Base-by-base conservation (phyloP, 495 filamentous ascomycete species). In the Evansstolkia leycettana region DNA sequence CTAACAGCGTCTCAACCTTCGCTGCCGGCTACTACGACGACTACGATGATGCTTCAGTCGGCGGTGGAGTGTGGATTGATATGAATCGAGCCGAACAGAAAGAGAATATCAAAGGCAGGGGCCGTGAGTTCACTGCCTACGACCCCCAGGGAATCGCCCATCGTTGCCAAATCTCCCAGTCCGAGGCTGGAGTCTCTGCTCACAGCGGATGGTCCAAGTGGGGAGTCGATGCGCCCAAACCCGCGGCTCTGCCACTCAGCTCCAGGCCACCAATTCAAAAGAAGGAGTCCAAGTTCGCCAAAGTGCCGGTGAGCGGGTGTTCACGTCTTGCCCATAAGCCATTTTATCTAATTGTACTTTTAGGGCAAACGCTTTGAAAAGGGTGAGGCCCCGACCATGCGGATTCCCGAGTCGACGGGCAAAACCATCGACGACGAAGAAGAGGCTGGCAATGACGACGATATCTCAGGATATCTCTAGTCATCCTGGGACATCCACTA, bases 51-150 rank as follows among this genome's bases (percentile, higher is more conserved):
- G 17, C 18, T 16, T 46, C 51, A 26, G 24, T 44, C 34, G 43
- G 37, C 1, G 45, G 46, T 12, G 43, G 40, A 11, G 41, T 38
- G n/a, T n/a, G n/a, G n/a, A 3, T 55, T 37, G 39, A 8, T 52
- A 3, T 47, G 52, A 24, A n/a, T 28, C 0, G 38, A 43, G 5
- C 11, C 28, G 1, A 13, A 19, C 1, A 29, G 33, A 9, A 26
- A 41, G 18, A 34, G 29, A 29, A 29, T n/a, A n/a, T 4, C 28
- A 29, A 33, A 5, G 37, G 24, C 3, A 39, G 38, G 12, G 36
- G 23, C 7, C 26, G 30, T 14, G 20, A 31, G n/a, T 46, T 40
- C 14, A 50, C 38, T 11, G 44, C 20, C 12, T 52, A 41, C 28
- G 43, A 41, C 9, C 17, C 26, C 9, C 18, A 39, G 10, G 48